Evolutionary conservation across 2,329 filamentous ascomycete species (phyloP), one percentile per base, ranked within the genome.

Genomic region (Apiospora rasikravindrae): DNA sequence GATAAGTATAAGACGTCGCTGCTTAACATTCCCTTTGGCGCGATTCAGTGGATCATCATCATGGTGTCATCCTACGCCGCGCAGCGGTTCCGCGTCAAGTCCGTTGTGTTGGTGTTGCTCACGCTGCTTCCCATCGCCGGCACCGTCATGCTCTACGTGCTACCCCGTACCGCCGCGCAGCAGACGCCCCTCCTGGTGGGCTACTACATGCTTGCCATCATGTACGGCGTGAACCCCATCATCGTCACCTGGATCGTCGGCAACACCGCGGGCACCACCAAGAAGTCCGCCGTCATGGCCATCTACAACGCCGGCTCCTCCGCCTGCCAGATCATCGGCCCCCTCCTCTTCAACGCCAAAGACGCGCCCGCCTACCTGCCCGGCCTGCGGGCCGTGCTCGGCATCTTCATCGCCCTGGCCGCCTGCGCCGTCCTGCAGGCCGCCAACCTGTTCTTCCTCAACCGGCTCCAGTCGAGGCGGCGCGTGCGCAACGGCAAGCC

Each of bases 231-330:
- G 1, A 92, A 91, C 75, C 91, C 91, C 0, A 82, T 93, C 13
- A 88, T 92, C 37, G 88, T 93, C 0, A 87, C 89, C 0, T 94
- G 91, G 91, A 90, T 93, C 72, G 86, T 93, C 7, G 89, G 88
- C 10, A 93, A 93, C 78, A 92, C 90, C 0, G 91, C 86, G 0
- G 92, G 91, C 8, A 88, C 87, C 22, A 92, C 91, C 2, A 93
- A 93, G 81, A 91, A 91, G 77, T 90, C 89, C 0, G 84, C 88
- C 68, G 86, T 90, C 51, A 90, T 92, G 86, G 88, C 88, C 0
- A 81, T 92, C 0, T 93, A 89, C 83, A 91, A 91, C 75, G 90
- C 88, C 0, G 90, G 88, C 0, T 86, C 86, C 2, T 87, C 89
- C 0, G 85, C 87, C 0, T 91, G 91, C 3, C 92, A 93, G 78